Conservation (phyloP, 2,329 filamentous ascomycete genomes). For the Proliferodiscus dingleyae region DNA sequence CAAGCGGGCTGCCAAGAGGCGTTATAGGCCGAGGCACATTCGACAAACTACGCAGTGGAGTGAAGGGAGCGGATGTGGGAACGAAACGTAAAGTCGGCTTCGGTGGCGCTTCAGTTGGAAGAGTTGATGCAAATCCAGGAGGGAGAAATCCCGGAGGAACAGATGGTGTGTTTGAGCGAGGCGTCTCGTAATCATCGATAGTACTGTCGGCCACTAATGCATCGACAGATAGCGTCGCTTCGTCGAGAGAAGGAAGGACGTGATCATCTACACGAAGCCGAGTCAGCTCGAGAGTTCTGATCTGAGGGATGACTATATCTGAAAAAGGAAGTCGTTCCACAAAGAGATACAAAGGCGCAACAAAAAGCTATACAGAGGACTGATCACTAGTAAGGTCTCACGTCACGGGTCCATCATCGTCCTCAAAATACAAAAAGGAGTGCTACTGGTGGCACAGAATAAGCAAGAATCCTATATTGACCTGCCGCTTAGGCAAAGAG, state of each 20-base stretch:
- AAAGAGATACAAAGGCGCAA: conserved; percentile 37
- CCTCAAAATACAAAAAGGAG: conserved; percentile 39
- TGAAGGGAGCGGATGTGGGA: conserved; percentile 28
- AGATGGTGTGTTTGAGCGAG: conserved; percentile 34
- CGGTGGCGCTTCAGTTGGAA: conserved; percentile 21
- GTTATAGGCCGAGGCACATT: conserved; percentile 24
- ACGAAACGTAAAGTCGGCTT: conserved; percentile 24
- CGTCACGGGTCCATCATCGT: conserved; percentile 58
- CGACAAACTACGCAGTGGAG: conserved; percentile 22
- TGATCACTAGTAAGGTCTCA: conserved; percentile 33
- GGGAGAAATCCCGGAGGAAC: conserved; percentile 41
- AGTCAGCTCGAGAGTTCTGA: conserved; percentile 18
- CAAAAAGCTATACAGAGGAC: conserved; percentile 20
- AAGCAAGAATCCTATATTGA: conserved; percentile 46
- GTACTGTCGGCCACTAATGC: conserved; percentile 58
- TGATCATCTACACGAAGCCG: conserved; percentile 52
- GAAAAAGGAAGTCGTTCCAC: conserved; percentile 2
- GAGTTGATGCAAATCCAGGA: conserved; percentile 30
- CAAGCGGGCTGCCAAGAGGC: conserved; percentile 25
- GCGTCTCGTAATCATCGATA: conserved; percentile 22
- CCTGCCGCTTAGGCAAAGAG: conserved; percentile 37
- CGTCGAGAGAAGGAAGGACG: conserved; percentile 57
- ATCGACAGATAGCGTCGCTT: conserved; percentile 60
- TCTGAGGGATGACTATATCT: not conserved
- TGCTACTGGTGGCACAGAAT: conserved; percentile 36